Evolutionary conservation across 176 grass and related monocot genomes (phyloP).

Genomic region (Eleusine coracana): DNA sequence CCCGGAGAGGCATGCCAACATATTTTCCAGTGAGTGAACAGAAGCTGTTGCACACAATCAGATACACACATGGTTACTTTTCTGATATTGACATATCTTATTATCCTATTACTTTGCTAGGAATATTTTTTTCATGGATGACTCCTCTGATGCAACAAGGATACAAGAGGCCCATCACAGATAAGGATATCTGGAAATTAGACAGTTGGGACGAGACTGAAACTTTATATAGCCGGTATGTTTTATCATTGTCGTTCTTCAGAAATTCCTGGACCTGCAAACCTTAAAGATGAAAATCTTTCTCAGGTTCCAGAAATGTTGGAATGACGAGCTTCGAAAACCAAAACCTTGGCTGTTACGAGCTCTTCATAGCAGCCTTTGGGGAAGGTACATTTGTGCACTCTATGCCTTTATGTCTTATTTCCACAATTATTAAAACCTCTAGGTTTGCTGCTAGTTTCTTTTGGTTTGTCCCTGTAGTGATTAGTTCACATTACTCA

Average conservation of each 20-base stretch:
- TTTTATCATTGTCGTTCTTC: constrained; percentile 40
- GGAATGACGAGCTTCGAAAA: constrained; percentile 72
- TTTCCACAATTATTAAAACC: constrained; percentile 6
- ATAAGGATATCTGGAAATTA: constrained; percentile 99
- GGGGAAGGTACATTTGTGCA: constrained; percentile 63
- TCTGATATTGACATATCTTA: constrained; percentile 28
- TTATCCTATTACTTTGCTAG: constrained; percentile 50
- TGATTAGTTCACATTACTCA: constrained; percentile 42
- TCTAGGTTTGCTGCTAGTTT: constrained; percentile 6
- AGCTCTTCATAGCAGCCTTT: constrained; percentile 84
- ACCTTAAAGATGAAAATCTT: constrained; percentile 29
- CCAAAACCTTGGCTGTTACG: constrained; percentile 90
- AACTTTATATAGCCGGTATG: constrained; percentile 85
- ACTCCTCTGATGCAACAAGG: constrained; percentile 98
- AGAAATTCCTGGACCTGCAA: constrained; percentile 22
- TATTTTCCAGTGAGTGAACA: constrained; percentile 74
- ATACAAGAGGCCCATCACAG: constrained; percentile 70
- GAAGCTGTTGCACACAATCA: constrained; percentile 36
- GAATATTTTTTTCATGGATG: constrained; percentile 94
- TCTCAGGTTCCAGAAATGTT: constrained; percentile 85
- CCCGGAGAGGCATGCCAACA: constrained; percentile 67
- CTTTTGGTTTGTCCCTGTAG: constrained; percentile 18
- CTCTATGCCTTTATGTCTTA: constrained; percentile 2
- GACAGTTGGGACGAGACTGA: constrained; percentile 93
- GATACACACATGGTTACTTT: constrained; percentile 17